Conservation (phyloP, 78 protist genomes). For the Dictyostelium capitatum region DNA sequence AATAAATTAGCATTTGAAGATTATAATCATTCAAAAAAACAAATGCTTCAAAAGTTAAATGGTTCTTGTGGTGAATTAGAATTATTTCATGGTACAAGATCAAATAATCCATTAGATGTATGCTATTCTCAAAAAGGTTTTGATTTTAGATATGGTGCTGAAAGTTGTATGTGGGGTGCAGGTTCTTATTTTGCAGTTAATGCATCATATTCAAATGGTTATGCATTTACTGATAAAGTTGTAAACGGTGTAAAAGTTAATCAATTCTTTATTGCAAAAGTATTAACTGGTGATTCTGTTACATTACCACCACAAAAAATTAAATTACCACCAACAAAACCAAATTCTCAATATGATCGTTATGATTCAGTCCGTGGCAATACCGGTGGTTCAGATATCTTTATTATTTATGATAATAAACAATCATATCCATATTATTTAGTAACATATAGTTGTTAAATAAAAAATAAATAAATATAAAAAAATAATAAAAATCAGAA, state of each 20-base stretch:
- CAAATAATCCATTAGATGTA: background rate
- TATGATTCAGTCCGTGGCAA: conserved; percentile 22
- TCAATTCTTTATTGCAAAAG: conserved; percentile 28
- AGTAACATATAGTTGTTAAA: background rate
- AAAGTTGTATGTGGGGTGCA: conserved; percentile 11
- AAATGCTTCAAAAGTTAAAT: background rate
- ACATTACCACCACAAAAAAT: background rate
- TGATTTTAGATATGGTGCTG: background rate
- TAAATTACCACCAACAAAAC: background rate
- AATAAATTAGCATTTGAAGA: background rate
- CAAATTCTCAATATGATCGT: background rate
- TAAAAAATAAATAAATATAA: no score
- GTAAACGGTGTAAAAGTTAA: background rate
- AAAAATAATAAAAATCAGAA: no score
- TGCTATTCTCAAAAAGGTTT: background rate
- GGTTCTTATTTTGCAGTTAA: conserved; percentile 24
- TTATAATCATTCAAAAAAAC: background rate
- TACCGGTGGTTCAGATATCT: background rate
- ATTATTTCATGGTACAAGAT: conserved; percentile 13
- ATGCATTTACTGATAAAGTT: background rate
- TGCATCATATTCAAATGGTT: background rate
- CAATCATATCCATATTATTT: conserved; percentile 27
- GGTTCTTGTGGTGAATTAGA: background rate
- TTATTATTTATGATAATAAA: conserved; percentile 6
- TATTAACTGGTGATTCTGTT: conserved; percentile 21